phyloP scores from a whole-genome alignment of 1,284 basidiomycete species.

The Leccinum griseonigrum region DNA sequence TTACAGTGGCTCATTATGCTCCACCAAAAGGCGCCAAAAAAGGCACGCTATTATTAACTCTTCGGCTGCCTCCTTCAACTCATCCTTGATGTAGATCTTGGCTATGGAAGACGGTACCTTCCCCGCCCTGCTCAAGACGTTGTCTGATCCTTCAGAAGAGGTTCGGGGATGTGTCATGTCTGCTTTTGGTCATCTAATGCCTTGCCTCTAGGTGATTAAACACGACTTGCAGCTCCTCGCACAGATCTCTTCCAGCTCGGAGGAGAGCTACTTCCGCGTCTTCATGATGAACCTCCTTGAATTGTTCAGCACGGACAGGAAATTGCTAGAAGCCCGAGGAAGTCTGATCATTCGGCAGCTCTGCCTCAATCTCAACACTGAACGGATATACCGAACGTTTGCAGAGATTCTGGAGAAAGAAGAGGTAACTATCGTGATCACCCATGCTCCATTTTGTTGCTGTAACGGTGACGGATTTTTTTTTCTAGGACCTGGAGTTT shows the following conservation, averaged over 20 bases:
- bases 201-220: constrained; percentile 74
- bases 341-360: constrained; percentile 96
- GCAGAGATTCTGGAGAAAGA: constrained; percentile 98
- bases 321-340: constrained; percentile 88
- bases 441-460: neutral
- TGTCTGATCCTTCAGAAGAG: constrained; percentile 97
- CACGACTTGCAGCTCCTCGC: constrained; percentile 94
- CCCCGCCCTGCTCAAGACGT: constrained; percentile 90
- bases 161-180: constrained; percentile 37
- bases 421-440: constrained; percentile 54
- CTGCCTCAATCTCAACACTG: constrained; percentile 92
- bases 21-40: constrained; percentile 95
- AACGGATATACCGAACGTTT: constrained; percentile 93
- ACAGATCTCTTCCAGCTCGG: constrained; percentile 92
- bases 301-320: constrained; percentile 92
- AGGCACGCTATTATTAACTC: constrained; percentile 47
- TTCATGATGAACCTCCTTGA: constrained; percentile 96
- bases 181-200: constrained; percentile 1
- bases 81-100: constrained; percentile 60
- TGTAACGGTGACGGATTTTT: neutral
- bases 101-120: constrained; percentile 97
- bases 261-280: constrained; percentile 92
- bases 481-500: constrained; percentile 85
- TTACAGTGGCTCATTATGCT: constrained; percentile 99
- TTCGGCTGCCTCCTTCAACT: neutral